Evolutionary conservation across 2,329 filamentous ascomycete species (phyloP).

Genomic region (Alternaria ethzedia): DNA sequence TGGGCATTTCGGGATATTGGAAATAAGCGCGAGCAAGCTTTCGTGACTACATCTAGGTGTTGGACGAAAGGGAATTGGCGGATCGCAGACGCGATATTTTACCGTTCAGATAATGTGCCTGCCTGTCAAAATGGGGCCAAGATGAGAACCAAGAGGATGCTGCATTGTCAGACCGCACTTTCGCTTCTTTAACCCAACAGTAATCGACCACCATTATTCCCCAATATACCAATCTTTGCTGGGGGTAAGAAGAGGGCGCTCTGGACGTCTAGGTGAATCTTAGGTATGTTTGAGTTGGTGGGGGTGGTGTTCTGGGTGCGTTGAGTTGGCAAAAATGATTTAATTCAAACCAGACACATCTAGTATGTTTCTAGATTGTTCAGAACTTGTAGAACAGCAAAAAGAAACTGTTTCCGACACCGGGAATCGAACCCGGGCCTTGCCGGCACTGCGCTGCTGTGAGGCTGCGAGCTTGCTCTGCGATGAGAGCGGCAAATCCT

Average conservation of each 20-base stretch:
- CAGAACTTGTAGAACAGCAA: not conserved
- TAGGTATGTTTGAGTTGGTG: fast-evolving
- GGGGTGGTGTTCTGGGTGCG: not conserved
- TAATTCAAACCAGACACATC: not conserved
- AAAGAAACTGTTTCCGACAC: constrained; percentile 37
- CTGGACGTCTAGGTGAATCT: not conserved
- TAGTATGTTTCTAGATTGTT: too few species aligned
- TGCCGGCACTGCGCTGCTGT: constrained; percentile 34
- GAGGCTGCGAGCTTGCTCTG: constrained; percentile 26
- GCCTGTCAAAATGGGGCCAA: too few species aligned
- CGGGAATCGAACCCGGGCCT: constrained; percentile 47
- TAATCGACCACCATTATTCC: not conserved
- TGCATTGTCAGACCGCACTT: not conserved
- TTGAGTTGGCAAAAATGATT: not conserved
- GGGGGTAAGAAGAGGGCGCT: fast-evolving
- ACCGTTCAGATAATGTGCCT: too few species aligned
- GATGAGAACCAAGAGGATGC: too few species aligned
- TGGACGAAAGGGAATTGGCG: too few species aligned
- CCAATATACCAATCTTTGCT: fast-evolving
- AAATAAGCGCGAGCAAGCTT: too few species aligned
- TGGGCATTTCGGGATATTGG: too few species aligned
- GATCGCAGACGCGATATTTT: too few species aligned
- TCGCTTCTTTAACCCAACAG: not conserved
- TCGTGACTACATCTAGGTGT: too few species aligned
- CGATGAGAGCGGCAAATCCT: constrained; percentile 46